Conservation (phyloP, 768 basidiomycete species). For the Cystoderma amianthinum region DNA sequence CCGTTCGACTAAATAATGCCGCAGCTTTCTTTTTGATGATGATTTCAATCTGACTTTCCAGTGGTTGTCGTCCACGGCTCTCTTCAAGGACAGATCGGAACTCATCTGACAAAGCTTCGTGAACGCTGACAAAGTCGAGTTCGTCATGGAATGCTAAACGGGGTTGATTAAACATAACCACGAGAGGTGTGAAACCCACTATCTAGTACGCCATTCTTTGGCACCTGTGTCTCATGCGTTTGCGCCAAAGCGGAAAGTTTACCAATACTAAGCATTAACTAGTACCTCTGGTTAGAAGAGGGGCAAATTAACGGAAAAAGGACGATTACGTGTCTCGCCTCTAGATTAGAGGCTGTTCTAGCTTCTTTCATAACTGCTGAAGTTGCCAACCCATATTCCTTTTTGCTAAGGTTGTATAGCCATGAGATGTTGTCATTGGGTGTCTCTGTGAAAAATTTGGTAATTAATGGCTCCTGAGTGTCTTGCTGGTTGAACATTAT, state of each 20-base stretch:
- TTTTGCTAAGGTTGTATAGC: slow-evolving; percentile 79
- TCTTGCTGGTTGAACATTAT: slow-evolving; percentile 76
- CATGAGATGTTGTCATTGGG: slow-evolving; percentile 66
- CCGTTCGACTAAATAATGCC: slow-evolving; percentile 35
- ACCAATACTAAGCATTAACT: slow-evolving; percentile 90
- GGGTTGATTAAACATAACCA: neutral
- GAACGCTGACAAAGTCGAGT: slow-evolving; percentile 83
- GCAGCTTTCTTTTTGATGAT: slow-evolving; percentile 51
- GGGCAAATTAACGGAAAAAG: slow-evolving; percentile 1
- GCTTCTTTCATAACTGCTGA: slow-evolving; percentile 58
- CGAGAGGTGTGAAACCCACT: slow-evolving; percentile 32
- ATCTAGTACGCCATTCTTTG: slow-evolving; percentile 42
- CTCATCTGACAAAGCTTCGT: slow-evolving; percentile 58
- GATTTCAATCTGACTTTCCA: slow-evolving; percentile 64
- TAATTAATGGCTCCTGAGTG: slow-evolving; percentile 54
- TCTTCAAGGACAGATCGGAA: slow-evolving; percentile 44
- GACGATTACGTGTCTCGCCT: slow-evolving; percentile 67
- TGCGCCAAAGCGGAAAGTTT: slow-evolving; percentile 82
- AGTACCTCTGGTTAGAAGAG: slow-evolving; percentile 1
- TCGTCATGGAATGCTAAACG: slow-evolving; percentile 73
- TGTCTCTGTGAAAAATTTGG: slow-evolving; percentile 60
- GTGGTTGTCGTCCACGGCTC: slow-evolving; percentile 50
- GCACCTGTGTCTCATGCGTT: slow-evolving; percentile 49
- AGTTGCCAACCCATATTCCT: slow-evolving; percentile 60
- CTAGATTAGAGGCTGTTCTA: slow-evolving; percentile 45